Base-by-base conservation (phyloP, 1,139 yeast species). In the Trichomonascaceae sp. region DNA sequence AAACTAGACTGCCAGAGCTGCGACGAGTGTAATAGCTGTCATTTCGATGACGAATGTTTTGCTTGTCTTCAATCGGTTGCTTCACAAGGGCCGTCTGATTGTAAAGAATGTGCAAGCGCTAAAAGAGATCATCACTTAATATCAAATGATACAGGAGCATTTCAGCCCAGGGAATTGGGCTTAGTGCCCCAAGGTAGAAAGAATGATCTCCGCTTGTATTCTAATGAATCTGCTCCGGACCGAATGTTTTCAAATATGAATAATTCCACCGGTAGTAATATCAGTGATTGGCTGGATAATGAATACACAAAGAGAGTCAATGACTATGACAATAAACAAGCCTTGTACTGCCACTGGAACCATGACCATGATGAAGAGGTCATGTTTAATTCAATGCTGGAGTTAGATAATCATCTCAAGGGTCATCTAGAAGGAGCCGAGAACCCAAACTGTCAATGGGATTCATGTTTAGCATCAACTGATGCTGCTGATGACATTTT, bases 361-460 rank as follows among this genome's bases (percentile, higher is more conserved):
- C 70, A 68, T 45, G 63, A 63, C 44, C 69, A 67, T 43, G 61
- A 64, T 46, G 66, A 63, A 22, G 65, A 67, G 32, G 66, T 62
- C 17, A 59, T 58, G 38, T 69, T 70, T 54, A 52, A 55, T 43
- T 59, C 57, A 43, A 66, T 63, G 50, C 45, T 54, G 9, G 72
- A 69, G 13, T 61, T 70, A 20, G 70, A 67, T 49, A 57, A 56
- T 27, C 73, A 70, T 56, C 50, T 70, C 51, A 56, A 58, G 32
- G 52, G 54, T 12, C 61, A 59, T 32, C 41, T 56, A 24, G 50
- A 50, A 19, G n/a, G 45, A 20, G 20, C 49, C 15, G 45, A 44
- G n/a, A 45, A 17, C 43, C 17, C 41, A 1, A 38, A 38, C 47
- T 72, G 75, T 53, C 72, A 70, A 54, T 72, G 75, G 75, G 75